Evolutionary conservation across 495 filamentous ascomycete species (phyloP), one percentile per base, ranked within the genome.

Genomic region (Tuber melanosporum): DNA sequence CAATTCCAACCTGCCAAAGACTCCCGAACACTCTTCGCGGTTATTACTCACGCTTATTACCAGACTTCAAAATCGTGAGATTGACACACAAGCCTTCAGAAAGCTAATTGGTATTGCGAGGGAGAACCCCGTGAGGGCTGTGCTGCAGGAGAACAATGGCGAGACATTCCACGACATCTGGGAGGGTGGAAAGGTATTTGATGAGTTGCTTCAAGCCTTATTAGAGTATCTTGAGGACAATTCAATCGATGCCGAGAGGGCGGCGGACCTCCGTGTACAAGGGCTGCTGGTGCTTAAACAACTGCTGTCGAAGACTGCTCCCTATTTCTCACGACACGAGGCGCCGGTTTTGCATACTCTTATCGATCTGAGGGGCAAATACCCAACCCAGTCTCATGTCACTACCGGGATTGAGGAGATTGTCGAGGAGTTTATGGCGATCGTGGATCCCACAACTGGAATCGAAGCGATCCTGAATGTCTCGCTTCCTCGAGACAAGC

Each of bases 21-120:
- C 84, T 36, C 87, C 87, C 62, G 87, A 88, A 75, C 87, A 88
- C 71, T 86, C 85, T 49, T 83, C 84, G 12, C 86, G 87, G 46
- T 83, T 96, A 45, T 88, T 98, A 3, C 88, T 89, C 52, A 95
- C 92, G 78, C 93, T 92, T 71, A 93, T 96, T 78, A 86, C 88
- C 36, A 91, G 92, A 45, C 89, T 97, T 73, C 89, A 88, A 47
- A 88, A 89, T 15, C 87, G 89, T 77, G 89, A 88, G 10, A 88
- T 97, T 49, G 94, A 97, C 81, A 92, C 93, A 8, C 92, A 94
- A 78, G 93, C 92, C 73, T 97, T 97, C 85, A 91, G 94, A 72
- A 94, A 95, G 77, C 85, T 98, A 15, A 94, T 96, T 83, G 88
- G 90, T 42, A 88, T 97, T 76, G 91, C 95, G 78, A 89, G 91